These are phyloP conservation scores for Hymenoscyphus infarciens DNA, from an alignment of 2,329 filamentous ascomycete species.

Conservation along the genomic window DNA sequence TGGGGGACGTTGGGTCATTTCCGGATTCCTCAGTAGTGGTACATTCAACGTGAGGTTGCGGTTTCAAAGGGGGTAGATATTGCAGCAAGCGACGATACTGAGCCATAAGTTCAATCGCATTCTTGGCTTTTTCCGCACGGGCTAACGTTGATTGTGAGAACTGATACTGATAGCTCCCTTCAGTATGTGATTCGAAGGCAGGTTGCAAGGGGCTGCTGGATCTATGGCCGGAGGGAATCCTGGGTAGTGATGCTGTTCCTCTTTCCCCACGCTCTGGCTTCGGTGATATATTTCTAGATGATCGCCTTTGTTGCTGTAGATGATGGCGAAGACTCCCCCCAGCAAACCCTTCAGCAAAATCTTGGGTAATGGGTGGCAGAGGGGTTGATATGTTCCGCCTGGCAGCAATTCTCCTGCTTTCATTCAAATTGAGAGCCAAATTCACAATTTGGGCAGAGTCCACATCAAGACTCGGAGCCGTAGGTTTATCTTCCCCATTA, in stretches of 20 bases:
- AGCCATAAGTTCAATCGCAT: slow-evolving; percentile 78
- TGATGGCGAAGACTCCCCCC: slow-evolving; percentile 63
- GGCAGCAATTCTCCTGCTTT: slow-evolving; percentile 66
- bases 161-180: slow-evolving; percentile 54
- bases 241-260: slow-evolving; percentile 35
- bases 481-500: slow-evolving; percentile 8
- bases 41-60: slow-evolving; percentile 36
- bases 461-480: slow-evolving; percentile 49
- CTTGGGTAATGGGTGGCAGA: slow-evolving; percentile 40
- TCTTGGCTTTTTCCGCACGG: slow-evolving; percentile 78
- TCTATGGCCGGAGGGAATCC: slow-evolving; percentile 41
- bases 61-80: slow-evolving; percentile 69
- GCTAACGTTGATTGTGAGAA: slow-evolving; percentile 78
- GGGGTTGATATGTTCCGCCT: slow-evolving; percentile 51
- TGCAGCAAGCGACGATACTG: slow-evolving; percentile 82
- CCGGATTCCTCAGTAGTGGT: slow-evolving; percentile 41
- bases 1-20: slow-evolving; percentile 18
- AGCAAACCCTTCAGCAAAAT: slow-evolving; percentile 45
- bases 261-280: slow-evolving; percentile 43
- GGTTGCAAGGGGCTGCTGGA: slow-evolving; percentile 46
- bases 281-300: slow-evolving; percentile 60
- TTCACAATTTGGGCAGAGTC: slow-evolving; percentile 90
- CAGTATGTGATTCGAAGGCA: slow-evolving; percentile 43
- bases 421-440: slow-evolving; percentile 84
- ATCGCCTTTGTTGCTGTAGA: slow-evolving; percentile 66